A percentile compares a stretch with the other conserved stretches of the same genome.
Evolutionary conservation across 805 yeast species (phyloP).

Genomic region (Schwanniomyces pseudopolymorphus): DNA sequence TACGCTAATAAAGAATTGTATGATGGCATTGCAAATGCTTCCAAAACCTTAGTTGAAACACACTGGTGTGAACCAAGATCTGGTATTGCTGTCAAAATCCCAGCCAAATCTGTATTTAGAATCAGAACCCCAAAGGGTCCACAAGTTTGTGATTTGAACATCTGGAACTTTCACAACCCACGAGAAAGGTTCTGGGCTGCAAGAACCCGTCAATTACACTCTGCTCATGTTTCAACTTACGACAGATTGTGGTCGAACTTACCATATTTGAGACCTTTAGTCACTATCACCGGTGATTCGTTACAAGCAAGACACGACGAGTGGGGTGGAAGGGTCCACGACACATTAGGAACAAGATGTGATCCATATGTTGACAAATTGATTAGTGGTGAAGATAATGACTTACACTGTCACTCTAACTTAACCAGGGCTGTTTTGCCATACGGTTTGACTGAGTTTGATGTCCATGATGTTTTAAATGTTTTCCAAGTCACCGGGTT

Average conservation of each 20-base stretch:
- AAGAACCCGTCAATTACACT: slow-evolving; percentile 63
- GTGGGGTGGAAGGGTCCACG: slow-evolving; percentile 67
- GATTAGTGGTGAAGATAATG: slow-evolving; percentile 63
- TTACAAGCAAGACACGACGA: slow-evolving; percentile 56
- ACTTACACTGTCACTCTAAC: slow-evolving; percentile 68
- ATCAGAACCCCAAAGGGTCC: slow-evolving; percentile 68
- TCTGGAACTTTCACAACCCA: slow-evolving; percentile 61
- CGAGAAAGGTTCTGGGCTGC: slow-evolving; percentile 71
- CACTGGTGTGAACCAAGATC: slow-evolving; percentile 53
- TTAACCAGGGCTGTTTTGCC: slow-evolving; percentile 59
- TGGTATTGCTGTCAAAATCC: slow-evolving; percentile 63
- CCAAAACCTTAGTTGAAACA: slow-evolving; percentile 42
- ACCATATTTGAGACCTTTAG: slow-evolving; percentile 64
- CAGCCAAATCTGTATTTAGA: slow-evolving; percentile 58
- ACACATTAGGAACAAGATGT: slow-evolving; percentile 65
- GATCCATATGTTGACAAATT: slow-evolving; percentile 68
- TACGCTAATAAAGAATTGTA: slow-evolving; percentile 52
- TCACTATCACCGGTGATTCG: slow-evolving; percentile 63
- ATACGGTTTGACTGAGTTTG: slow-evolving; percentile 60
- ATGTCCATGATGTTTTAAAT: slow-evolving; percentile 68
- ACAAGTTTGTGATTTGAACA: slow-evolving; percentile 68
- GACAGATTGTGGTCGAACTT: slow-evolving; percentile 66
- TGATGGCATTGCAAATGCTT: slow-evolving; percentile 41
- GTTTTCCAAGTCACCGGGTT: slow-evolving; percentile 71
- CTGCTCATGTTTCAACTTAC: slow-evolving; percentile 59